These are phyloP conservation scores for Tremella fuciformis DNA, from an alignment of 768 basidiomycete genomes.

Conservation along the genomic window DNA sequence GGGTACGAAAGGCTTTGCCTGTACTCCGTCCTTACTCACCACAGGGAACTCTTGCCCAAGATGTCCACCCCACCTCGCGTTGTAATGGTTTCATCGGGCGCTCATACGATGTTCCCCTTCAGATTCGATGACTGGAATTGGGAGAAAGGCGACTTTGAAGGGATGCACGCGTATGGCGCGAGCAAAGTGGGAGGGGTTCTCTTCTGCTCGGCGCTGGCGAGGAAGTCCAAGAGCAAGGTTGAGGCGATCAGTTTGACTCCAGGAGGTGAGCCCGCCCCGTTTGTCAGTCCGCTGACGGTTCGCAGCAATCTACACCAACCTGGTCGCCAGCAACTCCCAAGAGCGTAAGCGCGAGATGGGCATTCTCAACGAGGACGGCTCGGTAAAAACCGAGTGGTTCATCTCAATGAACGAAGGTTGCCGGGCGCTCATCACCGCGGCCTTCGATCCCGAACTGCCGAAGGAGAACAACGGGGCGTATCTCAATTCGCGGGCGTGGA, in stretches of 20 bases:
- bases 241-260: constrained; percentile 15
- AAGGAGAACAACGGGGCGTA: background rate
- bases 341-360: constrained; percentile 14
- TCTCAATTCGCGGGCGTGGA: background rate
- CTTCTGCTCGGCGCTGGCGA: constrained; percentile 12
- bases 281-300: background rate
- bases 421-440: constrained; percentile 9
- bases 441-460: constrained; percentile 12
- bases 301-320: constrained; percentile 12
- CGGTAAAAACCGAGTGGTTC: background rate
- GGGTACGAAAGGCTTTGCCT: background rate
- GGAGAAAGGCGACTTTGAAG: constrained; percentile 6
- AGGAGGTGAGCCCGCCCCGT: constrained; percentile 8
- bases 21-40: background rate
- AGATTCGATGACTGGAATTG: constrained; percentile 13
- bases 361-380: constrained; percentile 17
- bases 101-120: constrained; percentile 9
- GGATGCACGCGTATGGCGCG: background rate
- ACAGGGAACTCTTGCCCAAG: constrained; percentile 18
- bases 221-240: constrained; percentile 12
- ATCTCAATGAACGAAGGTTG: too few species aligned
- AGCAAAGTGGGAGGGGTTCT: constrained; percentile 15
- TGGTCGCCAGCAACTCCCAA: constrained; percentile 5
- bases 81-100: constrained; percentile 15
- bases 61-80: constrained; percentile 16